Evolutionary conservation across 1,284 basidiomycete species (phyloP), one percentile per base, ranked within the genome.

Genomic region (Pseudozyma sp.): DNA sequence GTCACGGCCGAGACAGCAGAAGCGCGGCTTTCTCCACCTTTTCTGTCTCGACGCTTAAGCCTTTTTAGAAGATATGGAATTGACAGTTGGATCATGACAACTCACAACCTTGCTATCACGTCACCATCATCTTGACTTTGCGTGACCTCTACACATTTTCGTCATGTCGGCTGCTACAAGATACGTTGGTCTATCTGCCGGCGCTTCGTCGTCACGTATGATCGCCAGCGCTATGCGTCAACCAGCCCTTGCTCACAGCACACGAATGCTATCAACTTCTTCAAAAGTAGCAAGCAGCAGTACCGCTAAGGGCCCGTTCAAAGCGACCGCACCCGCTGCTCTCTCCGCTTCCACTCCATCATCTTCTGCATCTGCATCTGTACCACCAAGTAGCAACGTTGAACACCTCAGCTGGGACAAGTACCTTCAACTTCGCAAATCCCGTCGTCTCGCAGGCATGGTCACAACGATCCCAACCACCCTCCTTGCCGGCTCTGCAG

Each of bases 391-490:
- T 34, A 21, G 7, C n/a, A 31, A 57, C 19, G 42, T 45, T 14
- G 21, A 52, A 19, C 35, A 52, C 12, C 51, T 77, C 13, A 65
- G 57, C n/a, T 78, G 76, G 72, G 67, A 73, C 55, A 43, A 63
- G 39, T 78, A 84, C 51, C 74, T 84, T 14, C 70, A 68, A 21
- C 68, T 84, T 40, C 77, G 82, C 36, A 55, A 58, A 31, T 76
- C 76, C 14, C 78, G 81, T 42, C 68, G 81, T 31, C 54, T 81
- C 4, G 77, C 74, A 6, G 81, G 82, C 34, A 59, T 83, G 51
- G 76, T 80, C 34, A 75, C 80, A 34, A 83, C 81, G 21, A 59
- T 80, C 44, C 82, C 82, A 38, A 78, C 82, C 36, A 84, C 78
- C 14, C 21, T 79, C 11, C 55, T 83, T 39, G 72, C 80, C 14